Percentiles rank a stretch among this genome's conserved stretches.
phyloP scores from a whole-genome alignment of 2,329 filamentous ascomycete genomes.

The Trichoderma endophyticum region DNA sequence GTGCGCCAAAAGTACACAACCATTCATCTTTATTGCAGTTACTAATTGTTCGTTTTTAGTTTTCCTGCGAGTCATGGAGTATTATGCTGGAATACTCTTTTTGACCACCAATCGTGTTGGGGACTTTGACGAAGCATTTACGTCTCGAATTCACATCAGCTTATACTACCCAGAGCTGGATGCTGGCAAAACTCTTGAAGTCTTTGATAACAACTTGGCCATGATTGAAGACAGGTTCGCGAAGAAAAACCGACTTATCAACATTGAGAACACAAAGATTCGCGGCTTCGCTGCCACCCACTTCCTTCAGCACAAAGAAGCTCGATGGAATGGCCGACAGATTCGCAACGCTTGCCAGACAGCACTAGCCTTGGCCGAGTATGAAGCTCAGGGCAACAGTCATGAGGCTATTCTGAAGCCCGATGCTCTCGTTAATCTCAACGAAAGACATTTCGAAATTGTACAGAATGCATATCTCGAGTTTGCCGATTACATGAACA shows the following conservation, averaged over 20 bases:
- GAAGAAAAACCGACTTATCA: not conserved
- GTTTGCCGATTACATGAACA: constrained; percentile 23
- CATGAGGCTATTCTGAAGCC: not conserved
- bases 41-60: constrained; percentile 22
- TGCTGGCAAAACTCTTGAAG: not conserved
- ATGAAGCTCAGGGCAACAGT: constrained; percentile 28
- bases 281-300: not conserved
- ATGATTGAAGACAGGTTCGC: constrained; percentile 23
- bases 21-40: not conserved
- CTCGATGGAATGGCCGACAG: constrained; percentile 21
- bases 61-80: constrained; percentile 36
- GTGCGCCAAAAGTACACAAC: not conserved
- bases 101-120: constrained; percentile 36
- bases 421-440: constrained; percentile 19
- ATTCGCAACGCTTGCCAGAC: constrained; percentile 21
- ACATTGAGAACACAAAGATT: not conserved
- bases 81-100: constrained; percentile 37
- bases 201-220: constrained; percentile 20
- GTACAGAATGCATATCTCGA: constrained; percentile 25
- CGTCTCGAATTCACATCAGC: constrained; percentile 35
- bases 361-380: constrained; percentile 32
- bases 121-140: constrained; percentile 36
- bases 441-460: constrained; percentile 21
- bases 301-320: not conserved
- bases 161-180: constrained; percentile 28